Evolutionary conservation across 2,329 filamentous ascomycete genomes (phyloP).

Genomic region (Pyricularia pennisetigena): DNA sequence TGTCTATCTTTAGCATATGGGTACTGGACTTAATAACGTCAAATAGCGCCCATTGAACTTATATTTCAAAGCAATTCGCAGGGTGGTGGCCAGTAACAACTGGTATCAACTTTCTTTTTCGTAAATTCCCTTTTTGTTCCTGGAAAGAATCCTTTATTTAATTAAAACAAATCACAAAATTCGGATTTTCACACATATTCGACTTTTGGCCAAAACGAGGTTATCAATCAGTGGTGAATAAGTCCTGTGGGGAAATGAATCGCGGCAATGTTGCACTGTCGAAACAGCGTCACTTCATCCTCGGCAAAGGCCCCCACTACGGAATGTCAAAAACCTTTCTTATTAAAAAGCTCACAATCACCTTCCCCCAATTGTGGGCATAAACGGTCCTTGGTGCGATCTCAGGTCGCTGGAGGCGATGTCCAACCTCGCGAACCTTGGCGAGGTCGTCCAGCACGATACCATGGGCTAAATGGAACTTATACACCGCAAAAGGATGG

Average conservation of each 20-base stretch:
- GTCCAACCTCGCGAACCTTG: conserved; percentile 56
- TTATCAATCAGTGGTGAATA: not conserved
- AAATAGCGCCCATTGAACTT: no score
- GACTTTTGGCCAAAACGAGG: no score
- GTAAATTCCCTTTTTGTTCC: no score
- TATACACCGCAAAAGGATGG: conserved; percentile 62
- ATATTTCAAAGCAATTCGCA: no score
- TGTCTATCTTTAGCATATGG: no score
- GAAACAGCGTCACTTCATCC: conserved; percentile 64
- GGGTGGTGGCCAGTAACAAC: no score
- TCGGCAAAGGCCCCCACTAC: conserved; percentile 66
- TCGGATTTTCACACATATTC: no score
- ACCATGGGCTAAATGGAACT: conserved; percentile 57
- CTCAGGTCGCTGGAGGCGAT: conserved; percentile 60
- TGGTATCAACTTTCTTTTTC: no score
- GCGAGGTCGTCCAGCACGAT: conserved; percentile 58
- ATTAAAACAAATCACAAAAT: no score
- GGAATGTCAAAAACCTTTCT: conserved; percentile 63
- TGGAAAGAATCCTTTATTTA: no score
- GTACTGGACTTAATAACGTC: no score
- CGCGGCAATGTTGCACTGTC: conserved; percentile 72
- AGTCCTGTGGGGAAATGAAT: conserved; percentile 23
- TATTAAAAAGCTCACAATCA: conserved; percentile 70
- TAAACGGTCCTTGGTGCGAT: conserved; percentile 62
- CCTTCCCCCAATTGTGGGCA: conserved; percentile 67